phyloP scores from a whole-genome alignment of 1,139 yeast species.

The Suhomyces maxii region DNA sequence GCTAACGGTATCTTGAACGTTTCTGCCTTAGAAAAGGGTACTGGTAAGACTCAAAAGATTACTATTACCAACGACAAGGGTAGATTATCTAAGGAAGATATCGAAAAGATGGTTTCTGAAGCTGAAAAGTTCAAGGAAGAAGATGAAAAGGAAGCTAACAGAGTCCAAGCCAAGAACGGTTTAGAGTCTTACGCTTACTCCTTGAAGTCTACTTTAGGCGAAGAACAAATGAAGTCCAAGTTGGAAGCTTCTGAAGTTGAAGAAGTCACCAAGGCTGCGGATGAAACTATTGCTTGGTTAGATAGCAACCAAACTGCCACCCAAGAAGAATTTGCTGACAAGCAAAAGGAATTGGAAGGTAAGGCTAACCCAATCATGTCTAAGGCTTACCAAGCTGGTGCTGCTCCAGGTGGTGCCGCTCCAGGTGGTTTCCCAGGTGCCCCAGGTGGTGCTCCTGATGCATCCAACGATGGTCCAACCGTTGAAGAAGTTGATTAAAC shows the following conservation, averaged over 20 bases:
- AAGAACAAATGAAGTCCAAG: conserved; percentile 80
- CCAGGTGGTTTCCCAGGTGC: conserved; percentile 69
- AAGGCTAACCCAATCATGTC: conserved; percentile 93
- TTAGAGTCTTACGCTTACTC: conserved; percentile 91
- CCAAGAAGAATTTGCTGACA: conserved; percentile 82
- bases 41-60: conserved; percentile 64
- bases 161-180: conserved; percentile 72
- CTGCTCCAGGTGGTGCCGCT: conserved; percentile 53
- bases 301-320: conserved; percentile 86
- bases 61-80: conserved; percentile 54
- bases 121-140: conserved; percentile 54
- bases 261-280: conserved; percentile 79
- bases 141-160: conserved; percentile 48
- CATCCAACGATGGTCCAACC: conserved; percentile 78
- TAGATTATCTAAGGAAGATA: conserved; percentile 53
- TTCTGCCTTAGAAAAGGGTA: conserved; percentile 92
- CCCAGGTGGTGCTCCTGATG: conserved; percentile 61
- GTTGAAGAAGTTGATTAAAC: conserved; percentile 90
- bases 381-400: conserved; percentile 82
- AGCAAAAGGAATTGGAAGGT: conserved; percentile 92
- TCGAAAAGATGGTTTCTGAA: conserved; percentile 52
- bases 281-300: conserved; percentile 84
- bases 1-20: conserved; percentile 96
- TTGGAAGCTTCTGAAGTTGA: conserved; percentile 78
- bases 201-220: conserved; percentile 78